Conservation (phyloP, 371 early-diverging fungal species). For the Mucor plumbeus region DNA sequence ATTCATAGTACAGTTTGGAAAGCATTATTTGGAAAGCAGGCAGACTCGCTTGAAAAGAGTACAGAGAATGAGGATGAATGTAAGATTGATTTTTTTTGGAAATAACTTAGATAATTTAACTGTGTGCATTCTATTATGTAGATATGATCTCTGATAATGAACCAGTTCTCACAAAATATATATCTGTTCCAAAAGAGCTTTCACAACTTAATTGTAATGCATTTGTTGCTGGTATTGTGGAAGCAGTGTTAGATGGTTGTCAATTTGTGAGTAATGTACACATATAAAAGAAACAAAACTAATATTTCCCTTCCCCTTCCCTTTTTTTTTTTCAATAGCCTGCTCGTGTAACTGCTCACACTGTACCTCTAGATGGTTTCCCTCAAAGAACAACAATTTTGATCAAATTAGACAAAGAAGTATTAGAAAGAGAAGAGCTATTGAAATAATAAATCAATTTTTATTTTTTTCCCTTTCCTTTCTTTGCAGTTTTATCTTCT, state of each 20-base stretch:
- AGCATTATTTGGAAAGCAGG: constrained; percentile 89
- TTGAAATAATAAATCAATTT: constrained; percentile 48
- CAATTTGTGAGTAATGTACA: constrained; percentile 78
- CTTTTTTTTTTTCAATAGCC: constrained; percentile 59
- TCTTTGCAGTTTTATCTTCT: constrained; percentile 70
- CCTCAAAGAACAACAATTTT: constrained; percentile 92
- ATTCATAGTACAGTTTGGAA: constrained; percentile 95
- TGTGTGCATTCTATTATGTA: constrained; percentile 27
- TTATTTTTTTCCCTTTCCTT: constrained; percentile 52
- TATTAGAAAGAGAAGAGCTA: constrained; percentile 78
- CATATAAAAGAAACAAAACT: not conserved
- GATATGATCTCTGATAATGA: constrained; percentile 98
- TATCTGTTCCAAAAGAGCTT: constrained; percentile 93
- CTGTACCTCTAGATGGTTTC: constrained; percentile 87
- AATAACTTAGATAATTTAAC: no score
- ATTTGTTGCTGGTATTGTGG: constrained; percentile 94
- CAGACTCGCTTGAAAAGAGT: constrained; percentile 92
- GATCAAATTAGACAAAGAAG: constrained; percentile 90
- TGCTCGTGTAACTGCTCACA: constrained; percentile 92
- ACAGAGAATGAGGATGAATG: constrained; percentile 97
- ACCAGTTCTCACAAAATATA: constrained; percentile 83
- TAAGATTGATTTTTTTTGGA: constrained; percentile 31
- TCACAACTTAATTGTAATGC: constrained; percentile 91
- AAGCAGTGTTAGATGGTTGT: constrained; percentile 89
- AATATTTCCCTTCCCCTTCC: not conserved